Evolutionary conservation across 2,329 filamentous ascomycete genomes (phyloP), one percentile per base, ranked within the genome.

Genomic region (Xenoacremonium recifei): DNA sequence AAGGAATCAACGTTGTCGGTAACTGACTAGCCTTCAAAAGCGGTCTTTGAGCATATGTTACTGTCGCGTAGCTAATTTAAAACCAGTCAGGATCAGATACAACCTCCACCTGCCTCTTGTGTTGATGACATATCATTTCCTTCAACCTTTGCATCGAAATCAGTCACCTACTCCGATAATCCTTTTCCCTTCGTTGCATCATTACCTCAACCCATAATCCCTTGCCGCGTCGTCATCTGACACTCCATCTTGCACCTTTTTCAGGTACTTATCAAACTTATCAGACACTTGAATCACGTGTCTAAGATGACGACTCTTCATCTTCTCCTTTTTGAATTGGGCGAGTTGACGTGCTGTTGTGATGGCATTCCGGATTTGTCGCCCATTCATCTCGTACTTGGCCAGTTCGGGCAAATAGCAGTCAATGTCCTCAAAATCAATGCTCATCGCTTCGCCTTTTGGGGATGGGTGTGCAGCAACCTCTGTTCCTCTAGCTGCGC

Each of bases 341-440:
- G 54, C 54, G 1, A 56, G 40, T 37, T 59, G 60, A n/a, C 61
- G 52, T 1, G 59, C 54, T 1, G 57, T 59, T 1, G 55, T 55
- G 6, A 65, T 52, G 1, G 49, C 47, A 39, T 72, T 72, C 18
- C 69, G 61, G 16, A 73, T 71, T 53, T 72, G 63, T 3, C 67
- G 52, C 3, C 69, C 69, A 33, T 72, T 72, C 47, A 72, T 54
- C 13, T 63, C 50, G 18, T 64, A 49, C 5, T 45, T 37, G 2
- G 64, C 60, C 12, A 73, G 48, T 30, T 69, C 59, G 29, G 6
- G 7, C 6, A 31, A 15, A 27, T 27, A 27, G 23, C 23, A 27
- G 23, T 27, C 23, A 2, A 60, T 20, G 12, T 57, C 38, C 7
- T 51, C 20, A 25, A 36, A 40, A 21, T 52, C 37, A 16, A 42